Conservation (phyloP, 208 protist species). For the Wallacemonas rigidus region DNA sequence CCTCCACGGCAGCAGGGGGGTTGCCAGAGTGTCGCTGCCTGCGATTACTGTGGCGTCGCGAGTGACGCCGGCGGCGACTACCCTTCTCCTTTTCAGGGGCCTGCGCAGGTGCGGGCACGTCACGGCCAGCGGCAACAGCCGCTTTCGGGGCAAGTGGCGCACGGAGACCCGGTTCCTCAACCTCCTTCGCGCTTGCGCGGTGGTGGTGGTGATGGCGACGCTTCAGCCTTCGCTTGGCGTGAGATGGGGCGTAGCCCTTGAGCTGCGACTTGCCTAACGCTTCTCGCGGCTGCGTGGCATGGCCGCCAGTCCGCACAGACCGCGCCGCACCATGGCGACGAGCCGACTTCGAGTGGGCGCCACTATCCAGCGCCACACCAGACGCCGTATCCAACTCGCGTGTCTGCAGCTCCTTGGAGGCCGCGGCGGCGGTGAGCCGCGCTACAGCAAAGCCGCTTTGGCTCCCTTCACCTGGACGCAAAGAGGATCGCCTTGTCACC, state of each 20-base stretch:
- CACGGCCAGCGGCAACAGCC: background rate
- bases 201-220: constrained; percentile 12
- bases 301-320: background rate
- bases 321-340: background rate
- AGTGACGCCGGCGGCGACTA: background rate
- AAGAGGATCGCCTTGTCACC: background rate
- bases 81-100: constrained; percentile 3
- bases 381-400: background rate
- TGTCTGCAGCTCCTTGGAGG: constrained; percentile 14
- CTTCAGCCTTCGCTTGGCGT: constrained; percentile 37
- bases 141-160: too few relatives aligned
- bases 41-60: constrained; percentile 11
- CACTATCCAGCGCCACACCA: background rate
- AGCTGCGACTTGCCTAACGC: constrained; percentile 16
- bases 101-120: background rate
- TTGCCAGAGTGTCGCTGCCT: background rate
- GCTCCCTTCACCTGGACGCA: constrained; percentile 3
- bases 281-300: constrained; percentile 17
- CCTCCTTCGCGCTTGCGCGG: constrained; percentile 5
- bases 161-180: background rate
- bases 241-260: constrained; percentile 23
- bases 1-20: background rate
- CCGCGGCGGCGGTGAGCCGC: background rate
- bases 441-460: constrained; percentile 6
- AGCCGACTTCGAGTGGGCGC: background rate